Percentiles rank a stretch among this genome's conserved stretches.
Evolutionary conservation across 495 filamentous ascomycete genomes (phyloP).

Genomic region (Daldinia loculata): DNA sequence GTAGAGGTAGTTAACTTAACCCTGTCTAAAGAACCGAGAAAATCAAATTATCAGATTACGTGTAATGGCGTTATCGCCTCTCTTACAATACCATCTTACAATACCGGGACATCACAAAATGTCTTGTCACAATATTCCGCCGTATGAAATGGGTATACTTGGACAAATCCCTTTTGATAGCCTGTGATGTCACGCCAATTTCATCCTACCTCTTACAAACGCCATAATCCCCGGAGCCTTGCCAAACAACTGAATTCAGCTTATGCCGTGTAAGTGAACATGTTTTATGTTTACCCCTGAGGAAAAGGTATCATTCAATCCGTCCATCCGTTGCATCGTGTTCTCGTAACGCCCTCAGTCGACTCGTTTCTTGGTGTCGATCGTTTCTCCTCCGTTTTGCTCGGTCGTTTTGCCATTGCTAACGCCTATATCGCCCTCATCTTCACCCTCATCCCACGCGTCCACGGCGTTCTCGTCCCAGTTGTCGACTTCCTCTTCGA

Average conservation of each 20-base stretch:
- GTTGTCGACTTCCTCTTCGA: constrained; percentile 80
- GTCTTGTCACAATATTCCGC: constrained; percentile 1
- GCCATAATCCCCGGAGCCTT: constrained; percentile 11
- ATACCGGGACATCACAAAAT: not conserved
- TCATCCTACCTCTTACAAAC: constrained; percentile 36
- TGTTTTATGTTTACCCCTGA: constrained; percentile 30
- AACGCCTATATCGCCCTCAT: constrained; percentile 48
- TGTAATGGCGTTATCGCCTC: not conserved
- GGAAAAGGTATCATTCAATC: constrained; percentile 43
- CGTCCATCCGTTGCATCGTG: constrained; percentile 35
- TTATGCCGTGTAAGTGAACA: constrained; percentile 27
- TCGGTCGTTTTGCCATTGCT: constrained; percentile 39
- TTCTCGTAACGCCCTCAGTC: constrained; percentile 45
- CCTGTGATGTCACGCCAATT: constrained; percentile 29
- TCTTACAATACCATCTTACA: constrained; percentile 5
- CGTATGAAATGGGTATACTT: constrained; percentile 1
- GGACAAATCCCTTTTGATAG: constrained; percentile 13
- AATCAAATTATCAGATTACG: not conserved
- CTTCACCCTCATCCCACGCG: constrained; percentile 74
- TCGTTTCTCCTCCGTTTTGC: constrained; percentile 38
- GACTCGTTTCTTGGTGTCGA: constrained; percentile 50
- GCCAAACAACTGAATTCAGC: constrained; percentile 13
- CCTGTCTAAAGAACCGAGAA: not conserved
- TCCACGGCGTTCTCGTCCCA: constrained; percentile 86
- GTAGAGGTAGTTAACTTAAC: not conserved